Evolutionary conservation across 495 filamentous ascomycete species (phyloP).

Genomic region (Melanomma pulvis-pyrius): DNA sequence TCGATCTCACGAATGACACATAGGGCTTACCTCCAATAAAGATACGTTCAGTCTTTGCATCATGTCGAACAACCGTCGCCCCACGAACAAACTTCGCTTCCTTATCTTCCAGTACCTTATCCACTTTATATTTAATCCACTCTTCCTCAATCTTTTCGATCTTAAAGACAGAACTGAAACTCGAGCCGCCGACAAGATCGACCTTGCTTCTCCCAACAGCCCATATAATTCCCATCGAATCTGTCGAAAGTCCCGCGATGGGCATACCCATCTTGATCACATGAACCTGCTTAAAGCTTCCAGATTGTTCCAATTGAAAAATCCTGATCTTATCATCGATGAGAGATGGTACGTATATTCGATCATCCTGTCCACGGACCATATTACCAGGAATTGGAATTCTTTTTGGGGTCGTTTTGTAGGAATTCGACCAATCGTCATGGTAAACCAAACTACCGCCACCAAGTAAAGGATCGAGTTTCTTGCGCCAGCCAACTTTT

Average conservation of each 20-base stretch:
- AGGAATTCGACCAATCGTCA: constrained; percentile 7
- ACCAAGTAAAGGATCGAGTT: constrained; percentile 3
- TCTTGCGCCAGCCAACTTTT: not conserved
- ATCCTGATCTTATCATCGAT: constrained; percentile 14
- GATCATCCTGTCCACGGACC: constrained; percentile 2
- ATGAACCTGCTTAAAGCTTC: not conserved
- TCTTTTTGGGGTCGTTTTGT: not conserved
- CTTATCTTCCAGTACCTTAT: constrained; percentile 11
- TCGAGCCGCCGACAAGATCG: not conserved
- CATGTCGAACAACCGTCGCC: constrained; percentile 3
- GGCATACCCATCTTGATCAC: constrained; percentile 11
- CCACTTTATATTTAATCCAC: not conserved
- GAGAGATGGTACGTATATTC: constrained; percentile 8
- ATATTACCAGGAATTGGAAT: not conserved
- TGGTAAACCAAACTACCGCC: constrained; percentile 8
- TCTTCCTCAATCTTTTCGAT: not conserved
- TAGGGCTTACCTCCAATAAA: not conserved
- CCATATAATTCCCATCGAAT: constrained; percentile 4
- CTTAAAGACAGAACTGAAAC: constrained; percentile 1
- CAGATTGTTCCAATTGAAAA: constrained; percentile 4
- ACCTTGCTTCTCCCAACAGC: constrained; percentile 11
- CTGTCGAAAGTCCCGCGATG: not conserved
- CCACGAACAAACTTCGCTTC: not conserved
- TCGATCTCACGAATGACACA: not conserved
- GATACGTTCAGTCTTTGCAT: not conserved